A percentile compares a stretch with the other conserved stretches of the same genome.
phyloP scores from a whole-genome alignment of 192 early-diverging fungal genomes.

The Mortierella hygrophila region DNA sequence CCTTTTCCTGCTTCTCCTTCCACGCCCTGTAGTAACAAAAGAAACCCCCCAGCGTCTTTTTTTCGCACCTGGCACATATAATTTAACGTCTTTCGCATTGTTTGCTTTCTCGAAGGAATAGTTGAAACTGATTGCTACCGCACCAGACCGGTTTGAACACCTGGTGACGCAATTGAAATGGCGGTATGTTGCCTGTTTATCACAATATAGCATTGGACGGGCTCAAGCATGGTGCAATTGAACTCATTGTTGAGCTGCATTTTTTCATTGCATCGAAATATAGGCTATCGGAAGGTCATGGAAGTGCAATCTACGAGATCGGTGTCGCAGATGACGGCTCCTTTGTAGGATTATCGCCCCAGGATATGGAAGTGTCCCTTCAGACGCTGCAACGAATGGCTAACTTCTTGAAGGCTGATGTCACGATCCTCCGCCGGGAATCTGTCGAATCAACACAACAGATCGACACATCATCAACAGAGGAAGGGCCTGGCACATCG shows the following conservation, averaged over 20 bases:
- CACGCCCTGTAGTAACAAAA: not conserved
- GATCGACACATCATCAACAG: slow-evolving; percentile 12
- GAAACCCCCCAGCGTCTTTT: not conserved
- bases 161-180: slow-evolving; percentile 94
- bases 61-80: too few relatives aligned
- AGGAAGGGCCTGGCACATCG: slow-evolving; percentile 28
- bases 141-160: slow-evolving; percentile 81
- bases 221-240: not conserved
- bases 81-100: not conserved
- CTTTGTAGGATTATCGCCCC: slow-evolving; percentile 73
- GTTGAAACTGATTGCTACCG: slow-evolving; percentile 79
- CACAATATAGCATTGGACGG: not conserved
- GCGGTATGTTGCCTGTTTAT: slow-evolving; percentile 60
- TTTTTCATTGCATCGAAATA: not conserved
- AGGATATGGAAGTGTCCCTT: slow-evolving; percentile 73
- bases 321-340: slow-evolving; percentile 90
- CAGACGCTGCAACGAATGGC: slow-evolving; percentile 77
- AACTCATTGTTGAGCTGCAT: not conserved
- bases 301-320: slow-evolving; percentile 90
- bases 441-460: slow-evolving; percentile 49
- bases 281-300: slow-evolving; percentile 86
- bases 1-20: not conserved
- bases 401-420: slow-evolving; percentile 70
- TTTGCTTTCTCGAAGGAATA: slow-evolving; percentile 38
- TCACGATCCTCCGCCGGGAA: slow-evolving; percentile 70